Evolutionary conservation across 2,329 filamentous ascomycete genomes (phyloP).

Genomic region (Colletotrichum spinosum): DNA sequence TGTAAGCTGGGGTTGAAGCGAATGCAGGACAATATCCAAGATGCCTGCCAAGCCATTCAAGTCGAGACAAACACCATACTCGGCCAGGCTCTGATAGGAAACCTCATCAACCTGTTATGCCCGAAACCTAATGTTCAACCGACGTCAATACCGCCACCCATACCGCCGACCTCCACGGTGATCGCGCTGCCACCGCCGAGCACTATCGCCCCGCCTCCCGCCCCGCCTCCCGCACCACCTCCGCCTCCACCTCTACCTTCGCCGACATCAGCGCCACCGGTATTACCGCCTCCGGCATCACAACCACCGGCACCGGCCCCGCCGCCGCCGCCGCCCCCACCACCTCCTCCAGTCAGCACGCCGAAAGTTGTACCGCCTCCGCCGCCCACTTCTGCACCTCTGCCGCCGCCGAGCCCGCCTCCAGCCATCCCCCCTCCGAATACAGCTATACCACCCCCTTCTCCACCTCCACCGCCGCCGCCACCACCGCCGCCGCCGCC

Average conservation of each 20-base stretch:
- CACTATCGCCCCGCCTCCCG: background rate
- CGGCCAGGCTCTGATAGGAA: constrained; percentile 49
- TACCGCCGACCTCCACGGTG: constrained; percentile 9
- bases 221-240: background rate
- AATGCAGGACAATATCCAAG: constrained; percentile 45
- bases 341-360: background rate
- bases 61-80: constrained; percentile 48
- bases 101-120: constrained; percentile 52
- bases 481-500: too few species aligned
- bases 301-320: too few species aligned
- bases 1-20: constrained; percentile 48
- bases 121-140: constrained; percentile 7
- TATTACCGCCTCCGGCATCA: too few species aligned
- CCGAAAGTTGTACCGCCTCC: background rate
- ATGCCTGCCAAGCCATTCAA: constrained; percentile 42
- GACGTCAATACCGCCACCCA: constrained; percentile 14
- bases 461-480: too few species aligned
- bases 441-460: too few species aligned
- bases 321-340: too few species aligned
- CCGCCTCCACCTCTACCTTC: constrained; percentile 1
- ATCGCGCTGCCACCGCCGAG: constrained; percentile 12
- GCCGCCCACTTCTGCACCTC: too few species aligned
- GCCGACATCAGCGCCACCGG: background rate
- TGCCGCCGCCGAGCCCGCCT: too few species aligned
- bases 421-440: too few species aligned